Evolutionary conservation across 202 grass and related monocot genomes (phyloP).

Genomic region (Cymbopogon flexuosus): DNA sequence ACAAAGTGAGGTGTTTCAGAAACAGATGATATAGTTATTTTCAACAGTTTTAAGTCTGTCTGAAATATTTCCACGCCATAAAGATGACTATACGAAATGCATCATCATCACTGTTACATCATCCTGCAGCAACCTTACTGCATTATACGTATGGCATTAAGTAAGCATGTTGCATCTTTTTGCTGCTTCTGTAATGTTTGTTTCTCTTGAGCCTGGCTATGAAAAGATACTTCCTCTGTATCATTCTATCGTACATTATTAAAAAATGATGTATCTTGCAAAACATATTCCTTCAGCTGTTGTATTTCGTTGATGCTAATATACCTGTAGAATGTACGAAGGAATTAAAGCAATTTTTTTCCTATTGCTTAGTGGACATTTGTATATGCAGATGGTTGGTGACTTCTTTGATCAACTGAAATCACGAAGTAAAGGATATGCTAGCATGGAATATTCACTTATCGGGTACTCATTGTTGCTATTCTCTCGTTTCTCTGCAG

Average conservation of each 20-base stretch:
- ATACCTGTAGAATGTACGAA: not conserved
- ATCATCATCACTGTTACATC: conserved; percentile 5
- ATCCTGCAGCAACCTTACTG: conserved; percentile 12
- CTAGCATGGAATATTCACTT: conserved; percentile 98
- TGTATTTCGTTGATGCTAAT: conserved; percentile 12
- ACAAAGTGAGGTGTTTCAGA: conserved; percentile 19
- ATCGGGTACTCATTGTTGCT: conserved; percentile 44
- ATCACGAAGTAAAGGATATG: conserved; percentile 97
- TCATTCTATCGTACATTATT: not conserved
- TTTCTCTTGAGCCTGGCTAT: conserved; percentile 16
- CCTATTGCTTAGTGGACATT: conserved; percentile 16
- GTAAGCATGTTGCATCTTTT: not conserved
- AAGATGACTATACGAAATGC: conserved; percentile 8
- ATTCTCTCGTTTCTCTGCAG: not conserved
- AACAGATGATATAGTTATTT: conserved; percentile 23
- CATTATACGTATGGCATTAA: not conserved
- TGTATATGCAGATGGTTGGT: conserved; percentile 81
- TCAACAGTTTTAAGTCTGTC: not conserved
- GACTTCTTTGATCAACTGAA: conserved; percentile 99
- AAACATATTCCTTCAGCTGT: conserved; percentile 12
- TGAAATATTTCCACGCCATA: not conserved
- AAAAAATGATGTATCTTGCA: conserved; percentile 11
- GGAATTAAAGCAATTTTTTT: conserved; percentile 17
- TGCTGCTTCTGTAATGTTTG: conserved; percentile 19
- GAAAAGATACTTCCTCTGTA: not conserved